A percentile compares a stretch with the other conserved stretches of the same genome.
Conservation (phyloP, 768 basidiomycete species). For the Lenzites betulinus region DNA sequence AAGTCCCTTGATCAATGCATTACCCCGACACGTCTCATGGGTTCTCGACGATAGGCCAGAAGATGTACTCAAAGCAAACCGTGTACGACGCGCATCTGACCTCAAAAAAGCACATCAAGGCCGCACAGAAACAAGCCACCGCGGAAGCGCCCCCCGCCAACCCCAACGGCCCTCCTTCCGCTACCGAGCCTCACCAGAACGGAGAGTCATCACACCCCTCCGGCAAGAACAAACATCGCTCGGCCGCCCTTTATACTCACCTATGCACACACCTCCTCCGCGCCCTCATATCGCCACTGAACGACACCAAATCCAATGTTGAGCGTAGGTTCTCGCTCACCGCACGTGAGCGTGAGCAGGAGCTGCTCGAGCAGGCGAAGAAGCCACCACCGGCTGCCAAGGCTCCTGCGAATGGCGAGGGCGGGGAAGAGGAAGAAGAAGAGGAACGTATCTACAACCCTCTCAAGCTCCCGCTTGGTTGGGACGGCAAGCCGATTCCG, state of each 20-base stretch:
- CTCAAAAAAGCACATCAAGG: slow-evolving; percentile 95
- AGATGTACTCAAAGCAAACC: slow-evolving; percentile 93
- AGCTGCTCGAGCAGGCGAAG: slow-evolving; percentile 71
- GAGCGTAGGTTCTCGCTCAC: slow-evolving; percentile 96
- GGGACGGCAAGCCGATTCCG: slow-evolving; percentile 99
- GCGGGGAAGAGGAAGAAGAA: slow-evolving; percentile 82
- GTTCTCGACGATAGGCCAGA: slow-evolving; percentile 66
- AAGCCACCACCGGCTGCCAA: slow-evolving; percentile 52
- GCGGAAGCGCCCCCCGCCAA: slow-evolving; percentile 49
- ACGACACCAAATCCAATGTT: slow-evolving; percentile 94
- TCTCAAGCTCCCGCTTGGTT: slow-evolving; percentile 92
- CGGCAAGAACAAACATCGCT: slow-evolving; percentile 54
- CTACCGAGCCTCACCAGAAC: slow-evolving; percentile 46
- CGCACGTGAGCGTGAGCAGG: slow-evolving; percentile 95
- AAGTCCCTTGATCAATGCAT: slow-evolving; percentile 37
- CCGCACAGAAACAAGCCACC: slow-evolving; percentile 68
- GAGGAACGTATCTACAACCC: slow-evolving; percentile 98
- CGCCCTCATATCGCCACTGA: slow-evolving; percentile 63
- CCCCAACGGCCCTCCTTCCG: slow-evolving; percentile 61
- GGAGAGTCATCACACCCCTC: slow-evolving; percentile 31
- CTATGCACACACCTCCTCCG: slow-evolving; percentile 68
- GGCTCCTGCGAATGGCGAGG: slow-evolving; percentile 46
- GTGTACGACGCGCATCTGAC: slow-evolving; percentile 96
- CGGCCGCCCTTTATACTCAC: slow-evolving; percentile 70
- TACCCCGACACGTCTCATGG: slow-evolving; percentile 8